phyloP scores from a whole-genome alignment of 2,329 filamentous ascomycete species.

The Aspergillus brasiliensis region DNA sequence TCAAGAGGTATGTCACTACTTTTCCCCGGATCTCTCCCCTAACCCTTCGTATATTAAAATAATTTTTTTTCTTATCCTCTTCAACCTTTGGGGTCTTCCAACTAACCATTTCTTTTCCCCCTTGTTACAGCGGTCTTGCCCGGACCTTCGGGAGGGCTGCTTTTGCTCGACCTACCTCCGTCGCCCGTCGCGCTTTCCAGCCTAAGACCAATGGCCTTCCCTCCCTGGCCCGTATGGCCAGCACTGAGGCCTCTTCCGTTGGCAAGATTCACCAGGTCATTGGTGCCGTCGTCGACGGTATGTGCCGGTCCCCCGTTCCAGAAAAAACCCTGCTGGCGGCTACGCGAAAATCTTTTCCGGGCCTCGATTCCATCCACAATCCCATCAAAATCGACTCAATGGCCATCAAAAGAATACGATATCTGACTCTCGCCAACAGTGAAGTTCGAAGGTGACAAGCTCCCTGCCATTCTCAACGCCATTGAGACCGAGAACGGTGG shows the following conservation, averaged over 20 bases:
- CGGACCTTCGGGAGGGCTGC: conserved; percentile 64
- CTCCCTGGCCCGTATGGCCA: conserved; percentile 64
- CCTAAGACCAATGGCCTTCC: conserved; percentile 60
- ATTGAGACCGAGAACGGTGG: conserved; percentile 88
- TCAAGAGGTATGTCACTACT: conserved; percentile 58
- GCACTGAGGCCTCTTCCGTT: conserved; percentile 57
- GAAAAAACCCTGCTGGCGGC: conserved; percentile 22
- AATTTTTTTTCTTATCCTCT: conserved; percentile 17
- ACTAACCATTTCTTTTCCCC: conserved; percentile 13
- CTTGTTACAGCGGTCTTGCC: conserved; percentile 60
- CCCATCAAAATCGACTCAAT: conserved; percentile 33
- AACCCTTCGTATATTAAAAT: conserved; percentile 13
- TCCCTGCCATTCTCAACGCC: conserved; percentile 97
- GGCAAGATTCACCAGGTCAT: conserved; percentile 82
- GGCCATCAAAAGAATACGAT: conserved; percentile 20
- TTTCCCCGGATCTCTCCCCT: conserved; percentile 12
- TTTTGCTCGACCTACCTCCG: conserved; percentile 58
- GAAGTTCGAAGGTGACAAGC: conserved; percentile 93
- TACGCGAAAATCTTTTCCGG: conserved; percentile 48
- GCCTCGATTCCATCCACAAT: conserved; percentile 40
- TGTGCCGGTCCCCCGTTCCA: conserved; percentile 42
- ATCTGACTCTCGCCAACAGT: conserved; percentile 60
- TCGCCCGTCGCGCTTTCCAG: conserved; percentile 59
- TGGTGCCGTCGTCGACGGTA: conserved; percentile 98
- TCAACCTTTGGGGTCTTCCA: background rate